Evolutionary conservation across 345 rosid species (phyloP).

Genomic region (Melastoma malabathricum): DNA sequence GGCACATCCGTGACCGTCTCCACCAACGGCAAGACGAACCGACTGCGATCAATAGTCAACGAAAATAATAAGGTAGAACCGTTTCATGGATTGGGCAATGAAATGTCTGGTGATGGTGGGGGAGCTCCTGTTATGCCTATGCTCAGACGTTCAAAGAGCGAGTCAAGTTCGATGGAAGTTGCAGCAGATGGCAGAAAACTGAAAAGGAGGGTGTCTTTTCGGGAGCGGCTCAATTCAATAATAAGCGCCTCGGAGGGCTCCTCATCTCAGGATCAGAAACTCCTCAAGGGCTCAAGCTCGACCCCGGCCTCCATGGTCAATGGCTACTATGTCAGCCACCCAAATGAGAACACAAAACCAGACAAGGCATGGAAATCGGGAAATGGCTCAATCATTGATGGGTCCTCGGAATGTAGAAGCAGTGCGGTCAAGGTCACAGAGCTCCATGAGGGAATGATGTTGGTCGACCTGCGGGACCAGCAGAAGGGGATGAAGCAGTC

Average conservation of each 20-base stretch:
- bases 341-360: neutral
- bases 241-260: constrained; percentile 17
- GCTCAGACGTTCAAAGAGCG: constrained; percentile 68
- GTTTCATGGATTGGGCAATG: too few species aligned
- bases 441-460: neutral
- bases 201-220: constrained; percentile 6
- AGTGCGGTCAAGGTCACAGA: too few species aligned
- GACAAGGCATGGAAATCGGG: too few species aligned
- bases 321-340: constrained; percentile 8
- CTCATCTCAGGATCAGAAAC: constrained; percentile 3
- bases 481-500: constrained; percentile 7
- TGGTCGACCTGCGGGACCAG: neutral
- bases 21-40: constrained; percentile 8
- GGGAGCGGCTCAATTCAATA: constrained; percentile 15
- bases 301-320: constrained; percentile 6
- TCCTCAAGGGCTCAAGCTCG: constrained; percentile 1
- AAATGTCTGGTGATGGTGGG: too few species aligned
- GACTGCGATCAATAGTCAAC: neutral
- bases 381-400: too few species aligned
- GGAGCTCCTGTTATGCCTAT: constrained; percentile 16
- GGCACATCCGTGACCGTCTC: constrained; percentile 50
- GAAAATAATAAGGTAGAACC: neutral
- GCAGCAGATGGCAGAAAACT: constrained; percentile 10
- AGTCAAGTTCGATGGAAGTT: constrained; percentile 58
- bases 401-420: too few species aligned